phyloP scores from a whole-genome alignment of 2,329 filamentous ascomycete genomes.

The Chlorencoelia australis region DNA sequence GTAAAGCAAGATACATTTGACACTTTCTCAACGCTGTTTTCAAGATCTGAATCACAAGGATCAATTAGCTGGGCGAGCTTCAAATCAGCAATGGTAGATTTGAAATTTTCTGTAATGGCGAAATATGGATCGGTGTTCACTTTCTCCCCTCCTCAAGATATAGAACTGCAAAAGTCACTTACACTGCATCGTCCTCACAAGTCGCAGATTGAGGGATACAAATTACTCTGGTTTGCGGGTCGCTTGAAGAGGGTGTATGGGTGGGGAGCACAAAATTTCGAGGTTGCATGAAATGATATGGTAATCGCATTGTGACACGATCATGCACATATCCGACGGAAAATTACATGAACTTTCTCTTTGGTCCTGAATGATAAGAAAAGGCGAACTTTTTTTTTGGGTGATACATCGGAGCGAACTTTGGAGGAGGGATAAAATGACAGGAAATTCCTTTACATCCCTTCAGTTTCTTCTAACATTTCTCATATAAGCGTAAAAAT shows the following conservation, averaged over 20 bases:
- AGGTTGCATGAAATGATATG: too few species aligned
- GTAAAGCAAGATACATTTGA: slow-evolving; percentile 31
- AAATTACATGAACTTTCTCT: too few species aligned
- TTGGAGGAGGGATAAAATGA: too few species aligned
- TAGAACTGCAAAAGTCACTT: not conserved
- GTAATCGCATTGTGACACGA: too few species aligned
- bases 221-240: slow-evolving; percentile 3
- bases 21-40: slow-evolving; percentile 29
- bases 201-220: slow-evolving; percentile 1
- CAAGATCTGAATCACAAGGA: slow-evolving; percentile 13
- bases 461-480: too few species aligned
- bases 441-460: too few species aligned
- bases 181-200: slow-evolving; percentile 6
- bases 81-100: slow-evolving; percentile 31
- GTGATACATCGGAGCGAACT: too few species aligned
- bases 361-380: too few species aligned
- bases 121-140: slow-evolving; percentile 34
- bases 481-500: too few species aligned
- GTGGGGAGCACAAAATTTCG: not conserved
- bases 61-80: slow-evolving; percentile 24
- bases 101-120: slow-evolving; percentile 33
- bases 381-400: too few species aligned
- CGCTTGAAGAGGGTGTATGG: slow-evolving; percentile 6
- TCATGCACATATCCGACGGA: too few species aligned
- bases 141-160: slow-evolving; percentile 1